Evolutionary conservation across 352 stramenopile species (phyloP), one percentile per base, ranked within the genome.

Genomic region (Phytophthora constricta): DNA sequence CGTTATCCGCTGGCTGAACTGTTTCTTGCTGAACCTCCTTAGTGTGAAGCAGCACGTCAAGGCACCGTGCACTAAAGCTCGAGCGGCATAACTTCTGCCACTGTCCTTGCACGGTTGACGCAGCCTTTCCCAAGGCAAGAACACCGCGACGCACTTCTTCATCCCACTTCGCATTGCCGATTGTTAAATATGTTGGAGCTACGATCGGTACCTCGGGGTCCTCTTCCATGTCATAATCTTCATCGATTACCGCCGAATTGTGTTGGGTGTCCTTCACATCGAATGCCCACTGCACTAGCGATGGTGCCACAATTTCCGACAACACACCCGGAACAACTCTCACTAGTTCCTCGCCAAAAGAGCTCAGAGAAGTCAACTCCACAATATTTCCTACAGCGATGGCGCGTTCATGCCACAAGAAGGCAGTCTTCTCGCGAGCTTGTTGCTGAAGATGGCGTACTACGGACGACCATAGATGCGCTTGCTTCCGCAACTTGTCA

Each of bases 11-110:
- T 25, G 49, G 14, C 7, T 42, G 20, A 17, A 27, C n/a, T 20
- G 25, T 16, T 26, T 68, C 13, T n/a, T n/a, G n/a, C n/a, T n/a
- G n/a, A n/a, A n/a, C n/a, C 45, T 69, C 58, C 19, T 47, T 42
- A 5, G 31, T 20, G 19, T 73, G 27, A 3, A 78, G 49, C 22
- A 86, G 33, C 10, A 62, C 54, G 37, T 82, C 64, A 33, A 90
- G 72, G 19, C 68, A 75, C 4, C 65, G 65, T 0, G 60, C 65
- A 51, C 72, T 74, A 43, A 90, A 90, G 2, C 37, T 68, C 3
- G 74, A 74, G 13, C 80, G 66, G 28, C 69, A 81, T 23, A 87
- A 51, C 20, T 80, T 70, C 14, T 82, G 68, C 76, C 79, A 87
- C 52, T 87, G 79, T 16, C 27, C 41, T 57, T 71, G 71, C 13